A percentile compares a stretch with the other conserved stretches of the same genome.
Conservation (phyloP, 805 yeast genomes). For the Dipodascopsis tothii region DNA sequence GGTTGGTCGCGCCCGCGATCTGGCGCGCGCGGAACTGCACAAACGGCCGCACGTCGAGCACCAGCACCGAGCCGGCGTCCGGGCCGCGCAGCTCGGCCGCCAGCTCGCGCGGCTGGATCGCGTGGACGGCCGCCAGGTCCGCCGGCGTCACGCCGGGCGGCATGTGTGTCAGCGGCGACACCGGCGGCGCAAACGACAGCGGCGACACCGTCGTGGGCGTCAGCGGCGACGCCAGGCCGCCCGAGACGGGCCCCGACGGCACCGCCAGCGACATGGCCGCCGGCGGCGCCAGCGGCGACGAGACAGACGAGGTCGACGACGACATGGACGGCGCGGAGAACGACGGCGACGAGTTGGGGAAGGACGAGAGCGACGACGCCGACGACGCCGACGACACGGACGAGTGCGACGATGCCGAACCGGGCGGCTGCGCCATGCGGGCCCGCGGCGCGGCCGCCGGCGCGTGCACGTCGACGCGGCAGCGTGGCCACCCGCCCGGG, state of each 20-base stretch:
- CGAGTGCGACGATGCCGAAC: conserved; percentile 1
- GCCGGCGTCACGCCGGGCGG: neutral
- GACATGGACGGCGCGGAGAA: neutral
- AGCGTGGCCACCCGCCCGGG: neutral
- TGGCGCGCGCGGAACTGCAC: conserved; percentile 60
- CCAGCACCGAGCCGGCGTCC: conserved; percentile 31
- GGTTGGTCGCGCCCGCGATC: conserved; percentile 55
- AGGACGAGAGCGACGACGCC: neutral
- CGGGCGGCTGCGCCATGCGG: neutral
- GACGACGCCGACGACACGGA: conserved; percentile 1
- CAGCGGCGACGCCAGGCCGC: neutral
- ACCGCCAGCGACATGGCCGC: neutral
- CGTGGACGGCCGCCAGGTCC: neutral
- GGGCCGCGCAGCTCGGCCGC: neutral
- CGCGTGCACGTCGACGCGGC: conserved; percentile 3
- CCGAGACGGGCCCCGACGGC: conserved; percentile 3
- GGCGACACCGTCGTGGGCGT: neutral
- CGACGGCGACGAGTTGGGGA: conserved; percentile 1
- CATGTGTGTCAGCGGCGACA: neutral
- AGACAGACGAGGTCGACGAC: conserved; percentile 3
- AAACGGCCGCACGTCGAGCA: conserved; percentile 75
- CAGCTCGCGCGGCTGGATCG: neutral
- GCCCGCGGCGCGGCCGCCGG: conserved; percentile 1
- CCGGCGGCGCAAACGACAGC: neutral
- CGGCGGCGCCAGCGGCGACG: neutral